phyloP scores from a whole-genome alignment of 257 asterid species.

The Petunia secreta region DNA sequence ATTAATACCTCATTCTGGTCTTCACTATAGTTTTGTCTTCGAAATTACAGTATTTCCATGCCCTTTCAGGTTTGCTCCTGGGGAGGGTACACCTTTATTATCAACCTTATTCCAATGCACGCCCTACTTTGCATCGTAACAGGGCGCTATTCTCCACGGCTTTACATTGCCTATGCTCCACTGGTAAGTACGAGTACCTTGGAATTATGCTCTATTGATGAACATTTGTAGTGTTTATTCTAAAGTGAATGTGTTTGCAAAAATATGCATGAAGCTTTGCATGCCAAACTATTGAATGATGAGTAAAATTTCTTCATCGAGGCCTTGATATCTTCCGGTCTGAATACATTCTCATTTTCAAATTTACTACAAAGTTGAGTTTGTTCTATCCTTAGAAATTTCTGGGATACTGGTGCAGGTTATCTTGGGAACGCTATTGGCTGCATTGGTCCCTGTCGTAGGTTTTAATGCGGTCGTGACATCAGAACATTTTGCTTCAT shows the following conservation, averaged over 20 bases:
- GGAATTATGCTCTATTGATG: background rate
- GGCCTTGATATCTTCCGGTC: background rate
- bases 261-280: no score
- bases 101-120: conserved; percentile 99
- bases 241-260: no score
- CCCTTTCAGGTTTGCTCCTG: conserved; percentile 92
- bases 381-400: background rate
- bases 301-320: background rate
- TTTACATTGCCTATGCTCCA: conserved; percentile 97
- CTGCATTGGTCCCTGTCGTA: conserved; percentile 96
- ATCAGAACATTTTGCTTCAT: conserved; percentile 97
- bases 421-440: conserved; percentile 86
- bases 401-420: conserved; percentile 54
- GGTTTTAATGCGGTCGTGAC: conserved; percentile 99
- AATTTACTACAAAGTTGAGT: background rate
- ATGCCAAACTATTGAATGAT: no score
- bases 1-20: background rate
- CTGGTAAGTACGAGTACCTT: conserved; percentile 60
- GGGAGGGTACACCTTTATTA: conserved; percentile 99
- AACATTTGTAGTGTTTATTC: background rate
- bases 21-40: background rate
- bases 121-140: conserved; percentile 94
- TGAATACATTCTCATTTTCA: background rate
- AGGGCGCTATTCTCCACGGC: conserved; percentile 95
- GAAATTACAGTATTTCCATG: background rate